These are phyloP conservation scores for Rhynchosporium graminicola DNA, from an alignment of 2,329 filamentous ascomycete species.

Conservation along the genomic window DNA sequence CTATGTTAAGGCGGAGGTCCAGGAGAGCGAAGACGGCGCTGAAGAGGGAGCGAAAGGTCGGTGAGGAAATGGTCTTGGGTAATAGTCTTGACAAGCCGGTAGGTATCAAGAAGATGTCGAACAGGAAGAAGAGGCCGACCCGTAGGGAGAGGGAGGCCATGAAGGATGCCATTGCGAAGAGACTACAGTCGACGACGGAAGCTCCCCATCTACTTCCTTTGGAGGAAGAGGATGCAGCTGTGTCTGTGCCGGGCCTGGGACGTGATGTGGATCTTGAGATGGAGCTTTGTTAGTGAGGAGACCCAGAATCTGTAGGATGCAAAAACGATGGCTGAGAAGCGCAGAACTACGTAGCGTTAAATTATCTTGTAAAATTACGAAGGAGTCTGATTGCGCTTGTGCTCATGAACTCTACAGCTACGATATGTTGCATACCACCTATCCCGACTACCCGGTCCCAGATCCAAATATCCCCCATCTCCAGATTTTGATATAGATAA, in stretches of 20 bases:
- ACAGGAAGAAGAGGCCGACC: background rate
- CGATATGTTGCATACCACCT: too few species aligned
- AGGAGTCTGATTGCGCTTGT: too few species aligned
- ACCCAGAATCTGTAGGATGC: background rate
- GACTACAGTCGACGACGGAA: background rate
- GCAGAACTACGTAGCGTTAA: too few species aligned
- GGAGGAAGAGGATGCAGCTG: background rate
- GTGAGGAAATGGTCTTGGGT: background rate
- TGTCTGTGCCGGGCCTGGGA: background rate
- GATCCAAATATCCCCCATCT: too few species aligned
- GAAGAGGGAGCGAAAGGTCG: background rate
- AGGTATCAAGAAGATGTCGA: background rate
- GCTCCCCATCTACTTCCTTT: background rate
- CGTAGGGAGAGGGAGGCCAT: background rate
- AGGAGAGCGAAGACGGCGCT: background rate
- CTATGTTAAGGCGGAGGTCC: background rate
- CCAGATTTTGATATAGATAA: too few species aligned
- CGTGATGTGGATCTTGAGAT: background rate
- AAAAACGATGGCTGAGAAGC: background rate
- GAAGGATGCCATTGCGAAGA: background rate
- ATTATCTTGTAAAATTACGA: too few species aligned
- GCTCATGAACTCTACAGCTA: too few species aligned
- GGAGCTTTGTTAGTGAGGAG: background rate
- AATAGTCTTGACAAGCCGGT: background rate
- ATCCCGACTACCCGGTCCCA: background rate